phyloP scores from a whole-genome alignment of 495 filamentous ascomycete species.

The Pseudevernia furfuracea region DNA sequence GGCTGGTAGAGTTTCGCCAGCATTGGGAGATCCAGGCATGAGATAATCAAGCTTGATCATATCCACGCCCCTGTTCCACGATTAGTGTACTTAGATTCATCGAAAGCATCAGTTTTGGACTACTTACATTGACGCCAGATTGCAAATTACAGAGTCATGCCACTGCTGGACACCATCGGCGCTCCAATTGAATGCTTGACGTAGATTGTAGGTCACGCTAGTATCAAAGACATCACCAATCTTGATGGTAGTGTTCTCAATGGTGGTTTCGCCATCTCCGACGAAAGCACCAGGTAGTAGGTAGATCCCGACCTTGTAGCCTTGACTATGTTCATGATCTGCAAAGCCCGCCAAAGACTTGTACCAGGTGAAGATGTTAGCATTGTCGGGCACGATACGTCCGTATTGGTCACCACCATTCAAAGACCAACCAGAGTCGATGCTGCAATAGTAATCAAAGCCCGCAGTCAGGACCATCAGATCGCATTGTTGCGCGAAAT shows the following conservation, averaged over 20 bases:
- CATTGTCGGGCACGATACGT: background rate
- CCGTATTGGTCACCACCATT: conserved; percentile 3
- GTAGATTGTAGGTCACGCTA: background rate
- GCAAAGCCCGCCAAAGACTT: background rate
- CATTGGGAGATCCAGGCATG: background rate
- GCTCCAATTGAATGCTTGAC: background rate
- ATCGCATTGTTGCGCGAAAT: background rate
- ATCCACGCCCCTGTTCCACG: background rate
- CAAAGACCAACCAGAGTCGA: background rate
- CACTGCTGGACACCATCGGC: background rate
- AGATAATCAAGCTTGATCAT: background rate
- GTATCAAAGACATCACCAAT: background rate
- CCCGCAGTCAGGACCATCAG: background rate
- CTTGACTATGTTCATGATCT: background rate
- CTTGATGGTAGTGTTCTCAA: background rate
- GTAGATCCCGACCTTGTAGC: background rate
- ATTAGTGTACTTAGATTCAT: background rate
- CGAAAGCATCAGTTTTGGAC: background rate
- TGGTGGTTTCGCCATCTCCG: background rate
- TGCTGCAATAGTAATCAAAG: background rate
- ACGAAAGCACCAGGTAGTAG: background rate
- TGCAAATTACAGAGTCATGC: background rate
- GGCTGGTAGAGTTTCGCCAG: background rate
- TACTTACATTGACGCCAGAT: background rate
- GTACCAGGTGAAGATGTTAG: background rate